Conservation (phyloP, 2,329 filamentous ascomycete species). For the Botrytis porri region DNA sequence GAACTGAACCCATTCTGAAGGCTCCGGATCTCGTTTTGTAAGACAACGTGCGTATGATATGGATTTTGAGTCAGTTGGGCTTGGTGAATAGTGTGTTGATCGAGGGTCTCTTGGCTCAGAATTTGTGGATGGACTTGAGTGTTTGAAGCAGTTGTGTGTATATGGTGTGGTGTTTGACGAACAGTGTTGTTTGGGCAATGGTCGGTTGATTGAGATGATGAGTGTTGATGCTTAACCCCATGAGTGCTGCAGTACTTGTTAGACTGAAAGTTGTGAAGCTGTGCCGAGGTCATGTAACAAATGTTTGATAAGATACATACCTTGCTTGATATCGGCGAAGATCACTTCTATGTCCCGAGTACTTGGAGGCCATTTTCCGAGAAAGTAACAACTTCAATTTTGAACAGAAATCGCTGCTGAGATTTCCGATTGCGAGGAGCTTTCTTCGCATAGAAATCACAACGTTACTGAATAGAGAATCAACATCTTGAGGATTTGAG, state of each 20-base stretch:
- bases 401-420: neutral
- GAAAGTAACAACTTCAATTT: neutral
- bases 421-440: neutral
- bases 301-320: constrained; percentile 12
- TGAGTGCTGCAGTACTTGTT: neutral
- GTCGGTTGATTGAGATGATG: neutral
- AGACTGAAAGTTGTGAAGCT: neutral
- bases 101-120: neutral
- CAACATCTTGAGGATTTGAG: neutral
- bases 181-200: neutral
- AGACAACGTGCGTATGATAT: neutral
- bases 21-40: neutral
- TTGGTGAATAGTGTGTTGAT: neutral
- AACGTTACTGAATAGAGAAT: neutral
- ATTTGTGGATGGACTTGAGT: neutral
- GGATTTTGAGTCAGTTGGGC: neutral
- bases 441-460: neutral
- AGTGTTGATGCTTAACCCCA: neutral
- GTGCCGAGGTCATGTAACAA: neutral
- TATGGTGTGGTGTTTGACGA: neutral
- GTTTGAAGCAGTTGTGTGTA: neutral
- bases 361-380: neutral
- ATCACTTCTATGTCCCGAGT: neutral
- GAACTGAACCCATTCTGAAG: constrained; percentile 10
- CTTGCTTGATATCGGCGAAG: constrained; percentile 9